Percentiles rank a stretch among this genome's conserved stretches.
phyloP scores from a whole-genome alignment of 768 basidiomycete genomes.

The Calocybe indica region DNA sequence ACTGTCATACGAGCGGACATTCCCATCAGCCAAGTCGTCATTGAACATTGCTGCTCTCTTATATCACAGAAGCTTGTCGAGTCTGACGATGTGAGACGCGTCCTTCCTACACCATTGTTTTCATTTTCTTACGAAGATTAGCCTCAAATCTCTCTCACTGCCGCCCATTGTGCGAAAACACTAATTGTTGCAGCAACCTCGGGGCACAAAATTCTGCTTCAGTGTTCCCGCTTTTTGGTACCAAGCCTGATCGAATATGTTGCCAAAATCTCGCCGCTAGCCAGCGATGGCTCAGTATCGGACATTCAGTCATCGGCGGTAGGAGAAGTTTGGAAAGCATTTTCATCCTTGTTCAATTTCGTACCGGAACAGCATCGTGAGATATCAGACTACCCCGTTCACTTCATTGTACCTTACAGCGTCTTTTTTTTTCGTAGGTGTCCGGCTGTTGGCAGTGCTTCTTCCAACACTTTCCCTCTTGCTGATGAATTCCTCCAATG shows the following conservation, averaged over 20 bases:
- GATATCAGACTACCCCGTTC: constrained; percentile 17
- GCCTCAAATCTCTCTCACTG: constrained; percentile 69
- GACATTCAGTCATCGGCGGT: constrained; percentile 58
- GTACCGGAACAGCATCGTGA: constrained; percentile 58
- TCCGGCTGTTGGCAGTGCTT: constrained; percentile 61
- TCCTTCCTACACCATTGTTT: neutral
- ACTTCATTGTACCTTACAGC: neutral
- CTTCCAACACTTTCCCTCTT: constrained; percentile 73
- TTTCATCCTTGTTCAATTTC: constrained; percentile 55
- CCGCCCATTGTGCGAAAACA: constrained; percentile 87
- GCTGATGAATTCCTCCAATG: constrained; percentile 43
- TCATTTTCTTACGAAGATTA: neutral
- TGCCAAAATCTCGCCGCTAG: constrained; percentile 56
- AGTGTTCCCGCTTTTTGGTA: constrained; percentile 66
- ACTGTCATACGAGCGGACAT: constrained; percentile 68
- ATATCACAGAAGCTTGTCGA: constrained; percentile 78
- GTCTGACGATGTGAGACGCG: constrained; percentile 50
- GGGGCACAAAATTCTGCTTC: constrained; percentile 60
- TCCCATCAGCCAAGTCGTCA: constrained; percentile 62
- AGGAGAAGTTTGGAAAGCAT: constrained; percentile 79
- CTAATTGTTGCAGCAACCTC: constrained; percentile 66
- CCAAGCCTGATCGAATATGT: constrained; percentile 81
- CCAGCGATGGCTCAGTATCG: constrained; percentile 50
- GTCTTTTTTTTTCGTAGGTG: constrained; percentile 36
- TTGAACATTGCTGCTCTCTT: constrained; percentile 83